Evolutionary conservation across 306 rosid genomes (phyloP), one percentile per base, ranked within the genome.

Genomic region (Vigna hirtella): DNA sequence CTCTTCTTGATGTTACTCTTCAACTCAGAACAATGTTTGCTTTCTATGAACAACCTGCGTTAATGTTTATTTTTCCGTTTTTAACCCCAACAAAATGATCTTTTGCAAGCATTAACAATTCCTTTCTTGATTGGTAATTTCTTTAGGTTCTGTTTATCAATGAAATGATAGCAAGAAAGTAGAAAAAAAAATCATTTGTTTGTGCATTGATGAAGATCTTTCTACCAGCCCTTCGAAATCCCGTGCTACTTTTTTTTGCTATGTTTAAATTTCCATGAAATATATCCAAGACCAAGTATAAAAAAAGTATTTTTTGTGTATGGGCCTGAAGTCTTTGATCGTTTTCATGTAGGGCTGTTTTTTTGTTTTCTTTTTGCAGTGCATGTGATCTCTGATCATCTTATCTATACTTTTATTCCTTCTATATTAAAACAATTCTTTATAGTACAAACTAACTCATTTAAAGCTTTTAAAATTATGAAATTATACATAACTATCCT

Each of bases 331-430:
- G 43, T 66, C 40, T 66, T 17, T 17, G 78, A 53, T 72, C n/a
- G 71, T 65, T 81, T 66, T 66, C 74, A 30, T 42, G 42, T 68
- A 32, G 28, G 64, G 53, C 69, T 70, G 22, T 16, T 52, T 53
- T 26, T 79, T 47, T 20, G 11, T 16, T 43, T 74, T 74, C 7
- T 9, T 5, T 62, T 48, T 48, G 9, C 38, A 49, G 51, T 12
- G 66, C 28, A 45, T 57, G 30, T 70, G 53, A 59, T 11, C 55
- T 50, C 55, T 49, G 55, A 36, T 70, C 16, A 57, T 78, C 66
- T 34, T 72, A 65, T 50, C 28, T 18, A 49, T 52, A 34, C 18
- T 64, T 4, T 38, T 66, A 22, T 43, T 47, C 58, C 58, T 8
- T 69, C 58, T 26, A 45, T 69, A 2, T 45, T 26, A 15, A 28